A percentile compares a stretch with the other conserved stretches of the same genome.
Evolutionary conservation across 352 stramenopile species (phyloP).

Genomic region (Thalassiosira allenii): DNA sequence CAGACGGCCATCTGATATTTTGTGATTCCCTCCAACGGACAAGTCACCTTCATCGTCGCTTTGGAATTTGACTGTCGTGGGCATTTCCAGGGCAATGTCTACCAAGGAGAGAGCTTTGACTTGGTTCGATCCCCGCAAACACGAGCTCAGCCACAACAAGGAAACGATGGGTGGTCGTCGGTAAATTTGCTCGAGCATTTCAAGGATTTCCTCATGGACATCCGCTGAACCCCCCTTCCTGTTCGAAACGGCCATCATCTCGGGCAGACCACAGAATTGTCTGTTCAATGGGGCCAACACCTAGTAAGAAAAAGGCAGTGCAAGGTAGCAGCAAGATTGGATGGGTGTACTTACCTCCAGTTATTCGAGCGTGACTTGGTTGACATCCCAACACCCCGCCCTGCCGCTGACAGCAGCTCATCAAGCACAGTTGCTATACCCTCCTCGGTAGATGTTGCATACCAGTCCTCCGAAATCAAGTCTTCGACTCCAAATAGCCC

Average conservation of each 20-base stretch:
- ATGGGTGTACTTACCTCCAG: no score
- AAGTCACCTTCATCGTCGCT: constrained; percentile 48
- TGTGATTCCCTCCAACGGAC: constrained; percentile 39
- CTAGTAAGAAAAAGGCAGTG: no score
- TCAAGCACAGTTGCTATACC: constrained; percentile 69
- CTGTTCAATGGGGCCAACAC: no score
- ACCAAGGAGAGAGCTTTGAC: constrained; percentile 76
- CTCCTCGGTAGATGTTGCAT: constrained; percentile 47
- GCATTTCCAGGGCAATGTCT: constrained; percentile 70
- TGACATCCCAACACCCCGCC: constrained; percentile 37
- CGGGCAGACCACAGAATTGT: constrained; percentile 27
- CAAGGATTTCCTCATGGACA: constrained; percentile 16
- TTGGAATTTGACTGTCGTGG: constrained; percentile 1
- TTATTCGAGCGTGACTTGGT: constrained; percentile 62
- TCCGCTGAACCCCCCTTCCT: constrained; percentile 12
- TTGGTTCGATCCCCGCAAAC: constrained; percentile 71
- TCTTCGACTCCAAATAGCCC: constrained; percentile 79
- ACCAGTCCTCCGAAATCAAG: constrained; percentile 81
- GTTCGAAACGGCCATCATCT: constrained; percentile 29
- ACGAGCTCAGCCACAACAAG: constrained; percentile 80
- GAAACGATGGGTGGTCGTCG: constrained; percentile 70
- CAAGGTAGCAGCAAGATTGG: no score
- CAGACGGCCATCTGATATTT: no score
- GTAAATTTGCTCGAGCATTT: constrained; percentile 66
- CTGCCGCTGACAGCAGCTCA: constrained; percentile 65